phyloP scores from a whole-genome alignment of 805 yeast genomes.

The Candida nonsorbophila region DNA sequence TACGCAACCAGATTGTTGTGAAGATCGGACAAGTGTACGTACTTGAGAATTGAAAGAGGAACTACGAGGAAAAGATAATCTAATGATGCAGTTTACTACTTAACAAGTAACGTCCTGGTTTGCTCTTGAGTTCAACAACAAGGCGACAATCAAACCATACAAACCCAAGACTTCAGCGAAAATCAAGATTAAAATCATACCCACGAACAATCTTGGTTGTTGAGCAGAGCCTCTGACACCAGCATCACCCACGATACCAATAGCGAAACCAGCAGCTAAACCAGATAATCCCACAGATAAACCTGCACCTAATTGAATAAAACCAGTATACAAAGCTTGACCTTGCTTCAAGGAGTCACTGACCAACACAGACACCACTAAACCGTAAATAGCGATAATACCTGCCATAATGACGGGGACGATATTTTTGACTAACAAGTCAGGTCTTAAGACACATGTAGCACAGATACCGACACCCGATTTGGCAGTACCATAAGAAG shows the following conservation, averaged over 20 bases:
- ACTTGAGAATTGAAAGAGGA: no score
- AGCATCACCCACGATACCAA: constrained; percentile 99
- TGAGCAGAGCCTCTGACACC: constrained; percentile 99
- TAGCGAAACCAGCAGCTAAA: constrained; percentile 97
- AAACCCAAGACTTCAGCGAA: constrained; percentile 98
- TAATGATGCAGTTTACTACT: constrained; percentile 10
- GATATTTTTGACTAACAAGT: constrained; percentile 83
- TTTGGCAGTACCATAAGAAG: constrained; percentile 98
- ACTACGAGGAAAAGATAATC: no score
- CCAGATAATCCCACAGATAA: constrained; percentile 95
- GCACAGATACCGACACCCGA: constrained; percentile 99
- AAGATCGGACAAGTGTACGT: constrained; percentile 33
- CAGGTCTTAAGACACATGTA: constrained; percentile 96
- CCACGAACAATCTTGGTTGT: constrained; percentile 97
- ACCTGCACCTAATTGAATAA: constrained; percentile 98
- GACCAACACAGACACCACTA: constrained; percentile 92
- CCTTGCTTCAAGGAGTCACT: constrained; percentile 83
- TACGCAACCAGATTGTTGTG: constrained; percentile 27
- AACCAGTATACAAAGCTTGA: constrained; percentile 94
- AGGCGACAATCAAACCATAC: constrained; percentile 96
- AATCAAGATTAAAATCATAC: constrained; percentile 97
- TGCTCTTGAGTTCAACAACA: constrained; percentile 96
- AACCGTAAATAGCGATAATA: constrained; percentile 97
- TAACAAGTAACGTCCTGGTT: constrained; percentile 85
- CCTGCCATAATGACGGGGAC: constrained; percentile 99